Conservation (phyloP, 768 basidiomycete species). For the Cyclocybe cylindracea region DNA sequence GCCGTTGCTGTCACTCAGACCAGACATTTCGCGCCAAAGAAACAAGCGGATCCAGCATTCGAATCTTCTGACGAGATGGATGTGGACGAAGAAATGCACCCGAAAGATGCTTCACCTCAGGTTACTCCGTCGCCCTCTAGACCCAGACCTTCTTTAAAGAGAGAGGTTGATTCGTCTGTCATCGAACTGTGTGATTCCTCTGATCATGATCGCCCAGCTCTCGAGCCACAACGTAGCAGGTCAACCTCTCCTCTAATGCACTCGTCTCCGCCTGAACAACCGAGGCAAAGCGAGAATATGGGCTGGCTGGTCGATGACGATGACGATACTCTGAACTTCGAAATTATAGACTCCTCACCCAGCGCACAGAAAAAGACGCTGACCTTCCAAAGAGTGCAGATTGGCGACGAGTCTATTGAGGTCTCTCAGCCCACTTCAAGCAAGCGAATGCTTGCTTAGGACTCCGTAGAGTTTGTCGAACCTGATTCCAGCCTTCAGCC, state of each 20-base stretch:
- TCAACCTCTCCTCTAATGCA: background rate
- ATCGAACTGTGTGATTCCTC: slow-evolving; percentile 33
- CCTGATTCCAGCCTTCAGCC: background rate
- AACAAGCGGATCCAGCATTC: too few relatives aligned
- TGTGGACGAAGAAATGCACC: too few relatives aligned
- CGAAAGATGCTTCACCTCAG: too few relatives aligned
- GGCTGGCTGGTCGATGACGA: slow-evolving; percentile 69
- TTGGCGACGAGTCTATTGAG: slow-evolving; percentile 28
- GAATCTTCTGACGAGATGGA: too few relatives aligned
- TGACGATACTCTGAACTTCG: slow-evolving; percentile 57
- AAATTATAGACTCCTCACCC: slow-evolving; percentile 56
- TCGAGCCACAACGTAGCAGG: background rate
- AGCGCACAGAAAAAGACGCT: slow-evolving; percentile 10
- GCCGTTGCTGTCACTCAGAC: slow-evolving; percentile 14
- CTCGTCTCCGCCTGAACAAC: background rate
- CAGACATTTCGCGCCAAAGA: too few relatives aligned
- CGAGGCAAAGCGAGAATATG: slow-evolving; percentile 40
- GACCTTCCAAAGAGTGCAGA: slow-evolving; percentile 8
- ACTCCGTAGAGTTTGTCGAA: slow-evolving; percentile 22
- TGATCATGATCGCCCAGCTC: slow-evolving; percentile 2
- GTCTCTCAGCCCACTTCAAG: slow-evolving; percentile 14
- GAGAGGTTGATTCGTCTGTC: slow-evolving; percentile 13
- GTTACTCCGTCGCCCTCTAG: slow-evolving; percentile 7
- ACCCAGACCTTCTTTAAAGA: slow-evolving; percentile 7
- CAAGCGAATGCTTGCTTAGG: slow-evolving; percentile 11